Base-by-base conservation (phyloP, 768 basidiomycete genomes). In the Tulasnella sp. region DNA sequence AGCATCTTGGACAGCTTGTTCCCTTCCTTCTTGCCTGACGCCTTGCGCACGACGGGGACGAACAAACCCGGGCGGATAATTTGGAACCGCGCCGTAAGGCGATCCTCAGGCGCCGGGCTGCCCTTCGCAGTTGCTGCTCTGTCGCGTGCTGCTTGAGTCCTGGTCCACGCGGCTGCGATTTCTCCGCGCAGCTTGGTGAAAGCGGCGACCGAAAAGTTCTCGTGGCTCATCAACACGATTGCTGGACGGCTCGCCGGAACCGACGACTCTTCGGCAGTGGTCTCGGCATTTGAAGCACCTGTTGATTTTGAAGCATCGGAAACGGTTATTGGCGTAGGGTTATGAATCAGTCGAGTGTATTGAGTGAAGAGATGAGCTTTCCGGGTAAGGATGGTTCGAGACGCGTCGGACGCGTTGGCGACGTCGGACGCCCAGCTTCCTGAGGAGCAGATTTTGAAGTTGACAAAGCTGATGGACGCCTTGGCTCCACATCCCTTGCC, bases 321-420 rank as follows among this genome's bases (percentile, higher is more conserved):
- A 6, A 16, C 44, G 10, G 36, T 19, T 44, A 74, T 72, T 21
- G 73, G 78, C 24, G 24, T 48, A 14, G 42, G 78, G 71, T 39
- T 44, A 19, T 71, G 48, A 18, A 79, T n/a, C 2, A 79, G 78
- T n/a, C 40, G 44, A 1, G 78, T 79, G 72, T 79, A 77, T 39
- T 79, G 78, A 44, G 78, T 24, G 56, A 46, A 74, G 14, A 79
- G 39, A 39, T 79, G 71, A 16, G 78, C 78, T 46, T 79, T 79
- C 39, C 78, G 78, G 78, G 48, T 72, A 79, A 0, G 78, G 71
- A 39, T 71, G 78, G 16, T 40, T 46, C 18, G 78, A 72, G 52
- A 74, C 71, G 92, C 93, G 74, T 90, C 90, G 71, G 92, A 68
- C 62, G 62, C 62, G 62, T 36, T 68, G 34, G 8, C 62, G 62